These are phyloP conservation scores for Cicer arietinum DNA, from an alignment of 306 rosid genomes.

Conservation along the genomic window DNA sequence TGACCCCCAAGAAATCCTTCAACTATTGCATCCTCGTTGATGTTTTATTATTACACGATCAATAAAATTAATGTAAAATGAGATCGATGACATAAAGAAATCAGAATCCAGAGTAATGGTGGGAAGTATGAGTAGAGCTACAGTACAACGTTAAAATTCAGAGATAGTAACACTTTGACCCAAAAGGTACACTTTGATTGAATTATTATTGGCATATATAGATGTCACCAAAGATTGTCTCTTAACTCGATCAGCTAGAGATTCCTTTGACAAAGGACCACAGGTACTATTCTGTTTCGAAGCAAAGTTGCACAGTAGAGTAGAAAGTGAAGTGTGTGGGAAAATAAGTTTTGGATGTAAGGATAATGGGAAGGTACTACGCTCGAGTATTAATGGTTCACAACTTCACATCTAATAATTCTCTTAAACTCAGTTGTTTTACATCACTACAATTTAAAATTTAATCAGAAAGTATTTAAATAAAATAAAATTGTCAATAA, in stretches of 20 bases:
- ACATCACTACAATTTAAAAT: no score
- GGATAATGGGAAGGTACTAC: not conserved
- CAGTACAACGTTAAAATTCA: not conserved
- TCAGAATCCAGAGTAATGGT: not conserved
- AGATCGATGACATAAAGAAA: no score
- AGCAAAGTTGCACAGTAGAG: not conserved
- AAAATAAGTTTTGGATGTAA: not conserved
- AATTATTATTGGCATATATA: not conserved
- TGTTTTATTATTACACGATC: no score
- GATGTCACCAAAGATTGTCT: not conserved
- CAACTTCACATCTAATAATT: no score
- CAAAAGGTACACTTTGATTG: not conserved
- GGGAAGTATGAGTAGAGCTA: not conserved
- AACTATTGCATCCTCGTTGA: no score
- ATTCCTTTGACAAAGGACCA: conserved; percentile 16
- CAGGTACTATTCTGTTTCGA: not conserved
- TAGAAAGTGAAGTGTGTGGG: not conserved
- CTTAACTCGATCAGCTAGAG: not conserved
- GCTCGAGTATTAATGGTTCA: no score
- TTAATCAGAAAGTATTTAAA: no score
- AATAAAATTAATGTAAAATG: no score
- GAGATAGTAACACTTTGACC: not conserved
- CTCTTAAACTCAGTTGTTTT: no score
- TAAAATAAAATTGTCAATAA: no score
- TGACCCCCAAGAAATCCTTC: no score